Percentiles rank a stretch among this genome's conserved stretches.
Evolutionary conservation across 140 eudicot species (phyloP).

Genomic region (Bidens hawaiensis): DNA sequence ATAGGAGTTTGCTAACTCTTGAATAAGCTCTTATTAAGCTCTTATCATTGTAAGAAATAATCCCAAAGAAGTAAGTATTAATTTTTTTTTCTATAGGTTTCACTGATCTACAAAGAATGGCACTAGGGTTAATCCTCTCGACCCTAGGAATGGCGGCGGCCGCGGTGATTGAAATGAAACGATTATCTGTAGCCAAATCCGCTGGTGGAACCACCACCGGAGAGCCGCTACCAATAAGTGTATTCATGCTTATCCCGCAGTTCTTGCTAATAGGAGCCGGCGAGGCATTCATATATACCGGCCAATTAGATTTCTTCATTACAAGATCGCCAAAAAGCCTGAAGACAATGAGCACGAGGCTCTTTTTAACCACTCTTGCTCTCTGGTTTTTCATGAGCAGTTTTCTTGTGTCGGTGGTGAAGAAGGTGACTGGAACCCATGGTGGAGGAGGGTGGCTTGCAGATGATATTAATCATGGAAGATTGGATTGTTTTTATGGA

Average conservation of each 20-base stretch:
- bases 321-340: constrained; percentile 88
- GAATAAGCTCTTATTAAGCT: too few species aligned
- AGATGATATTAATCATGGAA: constrained; percentile 55
- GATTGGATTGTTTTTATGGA: constrained; percentile 58
- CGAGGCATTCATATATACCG: constrained; percentile 88
- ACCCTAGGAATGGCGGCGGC: constrained; percentile 79
- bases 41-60: too few species aligned
- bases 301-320: constrained; percentile 90
- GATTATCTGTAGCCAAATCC: constrained; percentile 46
- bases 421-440: constrained; percentile 47
- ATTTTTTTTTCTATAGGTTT: constrained; percentile 37
- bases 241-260: constrained; percentile 78
- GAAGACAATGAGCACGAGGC: constrained; percentile 96
- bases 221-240: constrained; percentile 47
- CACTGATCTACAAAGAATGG: constrained; percentile 64
- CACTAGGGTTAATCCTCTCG: constrained; percentile 58
- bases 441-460: constrained; percentile 70
- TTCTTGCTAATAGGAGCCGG: constrained; percentile 78
- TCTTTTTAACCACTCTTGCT: constrained; percentile 73
- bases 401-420: constrained; percentile 64
- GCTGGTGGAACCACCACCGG: constrained; percentile 32
- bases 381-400: constrained; percentile 86
- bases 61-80: too few species aligned
- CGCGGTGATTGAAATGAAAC: constrained; percentile 50
- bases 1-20: too few species aligned